Percentiles rank a stretch among this genome's conserved stretches.
Evolutionary conservation across 2,329 filamentous ascomycete species (phyloP).

Genomic region (Nemania bipapillata): DNA sequence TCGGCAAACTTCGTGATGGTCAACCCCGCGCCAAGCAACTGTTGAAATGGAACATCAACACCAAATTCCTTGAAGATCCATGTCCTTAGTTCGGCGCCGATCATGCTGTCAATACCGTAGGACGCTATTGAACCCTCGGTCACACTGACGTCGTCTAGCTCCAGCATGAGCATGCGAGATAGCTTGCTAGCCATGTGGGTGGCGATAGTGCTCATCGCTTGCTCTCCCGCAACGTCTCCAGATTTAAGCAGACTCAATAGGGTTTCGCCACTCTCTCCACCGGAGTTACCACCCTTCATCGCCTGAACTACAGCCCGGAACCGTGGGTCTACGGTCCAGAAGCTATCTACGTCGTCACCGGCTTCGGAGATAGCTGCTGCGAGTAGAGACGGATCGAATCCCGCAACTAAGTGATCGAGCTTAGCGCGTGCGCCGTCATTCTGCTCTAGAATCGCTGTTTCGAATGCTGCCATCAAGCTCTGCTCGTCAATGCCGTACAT

Average conservation of each 20-base stretch:
- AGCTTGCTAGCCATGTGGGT: background rate
- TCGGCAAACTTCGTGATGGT: background rate
- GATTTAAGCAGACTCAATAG: background rate
- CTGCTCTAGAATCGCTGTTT: slow-evolving; percentile 41
- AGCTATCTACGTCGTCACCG: background rate
- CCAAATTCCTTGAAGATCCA: background rate
- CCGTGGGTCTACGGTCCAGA: background rate
- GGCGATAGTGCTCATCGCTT: background rate
- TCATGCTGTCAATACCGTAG: background rate
- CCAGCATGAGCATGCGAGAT: background rate
- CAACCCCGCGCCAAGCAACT: background rate
- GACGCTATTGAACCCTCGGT: background rate
- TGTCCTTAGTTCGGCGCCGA: background rate
- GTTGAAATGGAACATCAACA: background rate
- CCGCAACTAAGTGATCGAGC: slow-evolving; percentile 30
- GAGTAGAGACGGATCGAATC: slow-evolving; percentile 32
- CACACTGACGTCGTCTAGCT: background rate
- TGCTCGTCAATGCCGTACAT: slow-evolving; percentile 49
- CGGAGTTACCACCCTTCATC: background rate
- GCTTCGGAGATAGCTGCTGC: background rate
- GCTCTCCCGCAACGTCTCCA: background rate
- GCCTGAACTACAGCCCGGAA: background rate
- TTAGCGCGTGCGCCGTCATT: background rate
- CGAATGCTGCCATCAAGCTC: slow-evolving; percentile 42
- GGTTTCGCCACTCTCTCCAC: background rate